Percentiles rank a stretch among this genome's conserved stretches.
phyloP scores from a whole-genome alignment of 2,329 filamentous ascomycete species.

The Aspergillus novofumigatus region DNA sequence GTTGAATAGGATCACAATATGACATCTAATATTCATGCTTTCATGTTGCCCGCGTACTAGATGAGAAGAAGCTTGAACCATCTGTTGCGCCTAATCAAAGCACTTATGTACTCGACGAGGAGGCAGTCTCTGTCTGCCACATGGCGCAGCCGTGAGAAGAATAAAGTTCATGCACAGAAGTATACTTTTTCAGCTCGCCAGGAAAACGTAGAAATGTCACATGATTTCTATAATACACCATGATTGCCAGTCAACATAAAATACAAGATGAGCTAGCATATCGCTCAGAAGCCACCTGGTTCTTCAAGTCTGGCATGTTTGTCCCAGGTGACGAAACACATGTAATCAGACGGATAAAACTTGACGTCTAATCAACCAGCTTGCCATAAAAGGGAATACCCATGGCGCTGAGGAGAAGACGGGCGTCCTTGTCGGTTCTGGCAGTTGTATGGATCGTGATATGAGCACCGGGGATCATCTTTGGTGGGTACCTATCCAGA shows the following conservation, averaged over 20 bases:
- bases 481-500: conserved; percentile 53
- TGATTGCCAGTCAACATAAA: neutral
- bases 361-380: conserved; percentile 47
- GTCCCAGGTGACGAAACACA: neutral
- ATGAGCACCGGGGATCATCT: conserved; percentile 81
- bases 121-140: neutral
- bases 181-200: neutral
- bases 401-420: conserved; percentile 66
- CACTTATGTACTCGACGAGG: neutral
- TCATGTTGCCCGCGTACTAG: neutral
- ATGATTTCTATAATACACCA: neutral
- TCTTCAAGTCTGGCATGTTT: neutral
- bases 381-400: conserved; percentile 82
- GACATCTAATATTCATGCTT: neutral
- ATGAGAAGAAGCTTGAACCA: neutral
- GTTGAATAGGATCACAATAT: neutral
- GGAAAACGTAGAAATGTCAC: neutral
- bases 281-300: neutral
- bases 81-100: neutral
- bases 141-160: neutral
- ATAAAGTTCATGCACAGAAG: neutral
- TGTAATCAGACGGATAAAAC: neutral
- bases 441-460: conserved; percentile 81
- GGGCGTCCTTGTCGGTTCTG: conserved; percentile 77
- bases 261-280: neutral